These are phyloP conservation scores for Didymella exigua DNA, from an alignment of 2,329 filamentous ascomycete genomes.

Conservation along the genomic window DNA sequence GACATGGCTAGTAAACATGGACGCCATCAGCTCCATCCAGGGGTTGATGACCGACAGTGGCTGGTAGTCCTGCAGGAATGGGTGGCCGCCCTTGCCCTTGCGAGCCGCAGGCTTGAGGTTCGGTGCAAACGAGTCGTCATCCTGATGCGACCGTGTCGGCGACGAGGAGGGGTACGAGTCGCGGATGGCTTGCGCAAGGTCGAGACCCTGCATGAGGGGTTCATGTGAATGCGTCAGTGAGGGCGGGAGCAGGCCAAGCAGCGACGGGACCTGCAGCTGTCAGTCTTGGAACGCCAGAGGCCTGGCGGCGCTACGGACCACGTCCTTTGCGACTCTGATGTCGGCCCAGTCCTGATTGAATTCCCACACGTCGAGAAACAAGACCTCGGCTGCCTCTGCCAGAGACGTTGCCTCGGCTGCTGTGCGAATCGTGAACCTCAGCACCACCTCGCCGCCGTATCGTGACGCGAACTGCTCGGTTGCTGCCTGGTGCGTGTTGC, in stretches of 20 bases:
- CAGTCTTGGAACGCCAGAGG: background rate
- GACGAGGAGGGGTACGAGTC: conserved; percentile 69
- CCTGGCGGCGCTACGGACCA: conserved; percentile 58
- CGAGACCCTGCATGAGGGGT: conserved; percentile 74
- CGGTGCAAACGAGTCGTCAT: conserved; percentile 34
- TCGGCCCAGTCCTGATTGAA: conserved; percentile 83
- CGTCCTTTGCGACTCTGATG: conserved; percentile 75
- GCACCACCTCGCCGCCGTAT: conserved; percentile 83
- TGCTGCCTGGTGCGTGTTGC: conserved; percentile 6
- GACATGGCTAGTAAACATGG: conserved; percentile 85
- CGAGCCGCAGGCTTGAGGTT: conserved; percentile 37
- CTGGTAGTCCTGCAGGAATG: conserved; percentile 94
- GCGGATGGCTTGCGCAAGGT: conserved; percentile 74
- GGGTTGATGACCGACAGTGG: conserved; percentile 81
- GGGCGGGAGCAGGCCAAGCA: conserved; percentile 77
- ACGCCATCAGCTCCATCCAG: conserved; percentile 89
- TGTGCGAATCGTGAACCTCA: conserved; percentile 81
- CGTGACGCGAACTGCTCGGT: conserved; percentile 46
- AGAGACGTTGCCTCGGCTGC: conserved; percentile 72
- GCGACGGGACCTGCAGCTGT: conserved; percentile 61
- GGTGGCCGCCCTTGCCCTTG: conserved; percentile 56
- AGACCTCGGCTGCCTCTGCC: conserved; percentile 71
- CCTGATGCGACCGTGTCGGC: conserved; percentile 34
- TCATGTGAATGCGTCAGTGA: conserved; percentile 74
- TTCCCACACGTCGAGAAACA: conserved; percentile 91